Evolutionary conservation across 805 yeast species (phyloP).

Genomic region (Candida tibetensis): DNA sequence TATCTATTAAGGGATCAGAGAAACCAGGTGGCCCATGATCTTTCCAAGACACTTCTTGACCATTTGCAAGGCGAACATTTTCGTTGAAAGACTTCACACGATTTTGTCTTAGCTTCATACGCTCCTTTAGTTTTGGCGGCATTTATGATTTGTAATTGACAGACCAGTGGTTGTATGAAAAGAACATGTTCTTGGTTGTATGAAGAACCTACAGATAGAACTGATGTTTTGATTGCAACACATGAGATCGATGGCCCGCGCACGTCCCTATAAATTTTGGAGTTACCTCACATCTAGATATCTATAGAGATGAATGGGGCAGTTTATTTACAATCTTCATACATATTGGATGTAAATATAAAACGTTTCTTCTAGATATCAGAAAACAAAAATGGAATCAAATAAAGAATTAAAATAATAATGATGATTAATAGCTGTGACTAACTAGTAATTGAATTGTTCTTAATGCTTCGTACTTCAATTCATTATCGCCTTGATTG

Average conservation of each 20-base stretch:
- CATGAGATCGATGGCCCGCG: no score
- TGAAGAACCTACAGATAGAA: no score
- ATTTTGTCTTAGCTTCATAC: conserved; percentile 14
- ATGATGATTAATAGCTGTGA: conserved; percentile 51
- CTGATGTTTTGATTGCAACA: neutral
- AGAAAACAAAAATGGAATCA: neutral
- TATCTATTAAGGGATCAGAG: conserved; percentile 44
- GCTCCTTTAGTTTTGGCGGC: conserved; percentile 10
- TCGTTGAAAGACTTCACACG: conserved; percentile 20
- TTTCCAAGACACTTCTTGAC: conserved; percentile 24
- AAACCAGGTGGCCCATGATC: conserved; percentile 10
- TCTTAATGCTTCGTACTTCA: conserved; percentile 90
- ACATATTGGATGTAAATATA: no score
- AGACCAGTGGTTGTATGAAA: no score
- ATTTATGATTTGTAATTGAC: conserved; percentile 2
- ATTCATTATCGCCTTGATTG: conserved; percentile 74
- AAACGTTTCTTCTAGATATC: neutral
- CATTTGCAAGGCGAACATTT: conserved; percentile 18
- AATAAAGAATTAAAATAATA: neutral
- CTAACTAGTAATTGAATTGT: conserved; percentile 94
- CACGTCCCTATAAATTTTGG: no score
- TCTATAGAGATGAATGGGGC: no score
- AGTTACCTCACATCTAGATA: no score
- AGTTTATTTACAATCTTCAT: no score
- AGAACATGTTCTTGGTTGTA: no score